A percentile compares a stretch with the other conserved stretches of the same genome.
Conservation (phyloP, 306 rosid genomes). For the Morella rubra region DNA sequence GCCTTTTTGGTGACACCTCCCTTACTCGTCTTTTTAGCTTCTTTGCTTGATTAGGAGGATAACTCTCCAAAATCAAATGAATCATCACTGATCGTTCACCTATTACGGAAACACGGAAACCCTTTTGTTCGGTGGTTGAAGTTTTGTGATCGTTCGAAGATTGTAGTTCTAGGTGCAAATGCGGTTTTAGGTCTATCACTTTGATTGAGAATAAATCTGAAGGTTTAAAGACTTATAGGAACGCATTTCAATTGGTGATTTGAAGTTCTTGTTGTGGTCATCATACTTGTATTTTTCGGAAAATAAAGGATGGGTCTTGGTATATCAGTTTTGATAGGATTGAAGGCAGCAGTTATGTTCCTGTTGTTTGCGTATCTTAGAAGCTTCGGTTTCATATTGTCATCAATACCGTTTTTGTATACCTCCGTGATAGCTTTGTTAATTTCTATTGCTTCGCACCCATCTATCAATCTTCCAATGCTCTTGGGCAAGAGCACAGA, state of each 20-base stretch:
- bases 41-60: neutral
- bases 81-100: neutral
- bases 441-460: constrained; percentile 73
- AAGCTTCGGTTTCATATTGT: constrained; percentile 42
- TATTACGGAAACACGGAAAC: too few species aligned
- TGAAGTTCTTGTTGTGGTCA: neutral
- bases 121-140: neutral
- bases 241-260: neutral
- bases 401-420: constrained; percentile 65
- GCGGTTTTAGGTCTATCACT: neutral
- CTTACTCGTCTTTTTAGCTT: neutral
- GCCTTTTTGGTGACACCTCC: neutral
- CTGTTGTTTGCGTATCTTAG: constrained; percentile 45
- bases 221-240: neutral
- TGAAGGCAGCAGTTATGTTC: constrained; percentile 48
- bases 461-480: constrained; percentile 69
- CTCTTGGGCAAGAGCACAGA: constrained; percentile 69
- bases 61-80: neutral
- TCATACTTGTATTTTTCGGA: neutral
- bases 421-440: constrained; percentile 51
- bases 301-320: constrained; percentile 58
- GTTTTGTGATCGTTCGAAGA: neutral
- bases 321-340: constrained; percentile 57
- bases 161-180: neutral
- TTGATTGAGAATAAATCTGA: neutral